A percentile compares a stretch with the other conserved stretches of the same genome.
phyloP scores from a whole-genome alignment of 108 stramenopile species.

The Fragilaria crotonensis region DNA sequence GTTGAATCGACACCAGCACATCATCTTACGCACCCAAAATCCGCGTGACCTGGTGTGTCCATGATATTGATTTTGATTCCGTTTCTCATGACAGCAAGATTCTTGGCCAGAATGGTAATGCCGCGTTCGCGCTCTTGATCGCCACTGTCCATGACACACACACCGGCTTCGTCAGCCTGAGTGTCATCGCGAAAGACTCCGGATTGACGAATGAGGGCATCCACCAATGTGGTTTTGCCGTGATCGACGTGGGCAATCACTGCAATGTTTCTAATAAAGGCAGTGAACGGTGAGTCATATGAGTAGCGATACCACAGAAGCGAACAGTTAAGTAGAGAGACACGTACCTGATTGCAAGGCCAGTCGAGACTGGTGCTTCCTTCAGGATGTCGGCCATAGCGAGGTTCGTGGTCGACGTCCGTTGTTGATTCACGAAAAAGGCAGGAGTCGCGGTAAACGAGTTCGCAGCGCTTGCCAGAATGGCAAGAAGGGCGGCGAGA shows the following conservation, averaged over 20 bases:
- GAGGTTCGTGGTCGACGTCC: no score
- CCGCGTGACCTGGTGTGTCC: conserved; percentile 85
- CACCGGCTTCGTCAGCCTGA: conserved; percentile 84
- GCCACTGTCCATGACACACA: conserved; percentile 95
- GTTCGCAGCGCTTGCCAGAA: no score
- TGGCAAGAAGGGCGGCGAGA: no score
- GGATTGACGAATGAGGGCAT: conserved; percentile 89
- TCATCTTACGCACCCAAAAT: neutral
- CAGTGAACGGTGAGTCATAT: conserved; percentile 4
- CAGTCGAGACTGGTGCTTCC: neutral
- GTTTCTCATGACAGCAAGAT: conserved; percentile 88
- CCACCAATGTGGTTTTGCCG: conserved; percentile 97
- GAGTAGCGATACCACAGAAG: neutral
- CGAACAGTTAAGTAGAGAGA: neutral
- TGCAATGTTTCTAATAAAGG: conserved; percentile 69
- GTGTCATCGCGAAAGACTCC: conserved; percentile 90
- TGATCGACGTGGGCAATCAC: conserved; percentile 95
- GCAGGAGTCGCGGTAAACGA: no score
- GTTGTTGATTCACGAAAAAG: no score
- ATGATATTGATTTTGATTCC: conserved; percentile 96
- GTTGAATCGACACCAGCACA: no score
- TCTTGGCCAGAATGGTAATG: conserved; percentile 98
- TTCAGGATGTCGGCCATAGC: no score
- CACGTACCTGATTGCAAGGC: neutral
- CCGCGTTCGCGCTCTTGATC: conserved; percentile 98